Percentiles rank a stretch among this genome's conserved stretches.
Evolutionary conservation across 75 land plant species (phyloP).

Genomic region (Picea sitchensis): DNA sequence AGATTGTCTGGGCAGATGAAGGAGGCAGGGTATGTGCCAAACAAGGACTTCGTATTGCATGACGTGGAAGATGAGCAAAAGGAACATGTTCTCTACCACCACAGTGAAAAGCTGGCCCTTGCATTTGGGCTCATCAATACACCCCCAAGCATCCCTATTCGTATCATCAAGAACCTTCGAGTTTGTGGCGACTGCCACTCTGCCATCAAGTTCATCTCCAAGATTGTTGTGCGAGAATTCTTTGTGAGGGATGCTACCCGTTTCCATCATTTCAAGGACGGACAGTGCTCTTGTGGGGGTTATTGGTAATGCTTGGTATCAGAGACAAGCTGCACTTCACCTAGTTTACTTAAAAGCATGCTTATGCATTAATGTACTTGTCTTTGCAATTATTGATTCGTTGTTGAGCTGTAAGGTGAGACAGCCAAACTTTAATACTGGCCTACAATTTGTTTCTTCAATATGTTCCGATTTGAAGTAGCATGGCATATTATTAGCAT

Average conservation of each 20-base stretch:
- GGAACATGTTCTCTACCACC: neutral
- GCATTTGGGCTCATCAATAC: constrained; percentile 1
- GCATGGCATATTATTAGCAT: no score
- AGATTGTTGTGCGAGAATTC: neutral
- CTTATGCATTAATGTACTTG: no score
- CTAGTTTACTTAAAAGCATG: no score
- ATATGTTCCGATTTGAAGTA: no score
- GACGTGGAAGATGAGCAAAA: neutral
- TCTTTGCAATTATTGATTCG: no score
- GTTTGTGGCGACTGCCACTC: neutral
- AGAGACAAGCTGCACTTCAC: no score
- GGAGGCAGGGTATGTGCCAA: neutral
- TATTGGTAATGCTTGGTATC: neutral
- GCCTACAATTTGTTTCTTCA: no score
- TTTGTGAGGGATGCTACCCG: neutral
- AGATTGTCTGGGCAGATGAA: neutral
- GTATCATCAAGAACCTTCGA: neutral
- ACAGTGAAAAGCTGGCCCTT: constrained; percentile 1
- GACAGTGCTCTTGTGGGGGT: neutral
- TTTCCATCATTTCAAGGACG: constrained; percentile 3
- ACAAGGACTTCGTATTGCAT: neutral
- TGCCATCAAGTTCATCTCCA: constrained; percentile 4
- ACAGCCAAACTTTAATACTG: no score
- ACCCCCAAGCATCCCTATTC: neutral
- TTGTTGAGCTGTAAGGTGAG: no score